These are phyloP conservation scores for Coniella lustricola DNA, from an alignment of 2,329 filamentous ascomycete genomes.

Conservation along the genomic window DNA sequence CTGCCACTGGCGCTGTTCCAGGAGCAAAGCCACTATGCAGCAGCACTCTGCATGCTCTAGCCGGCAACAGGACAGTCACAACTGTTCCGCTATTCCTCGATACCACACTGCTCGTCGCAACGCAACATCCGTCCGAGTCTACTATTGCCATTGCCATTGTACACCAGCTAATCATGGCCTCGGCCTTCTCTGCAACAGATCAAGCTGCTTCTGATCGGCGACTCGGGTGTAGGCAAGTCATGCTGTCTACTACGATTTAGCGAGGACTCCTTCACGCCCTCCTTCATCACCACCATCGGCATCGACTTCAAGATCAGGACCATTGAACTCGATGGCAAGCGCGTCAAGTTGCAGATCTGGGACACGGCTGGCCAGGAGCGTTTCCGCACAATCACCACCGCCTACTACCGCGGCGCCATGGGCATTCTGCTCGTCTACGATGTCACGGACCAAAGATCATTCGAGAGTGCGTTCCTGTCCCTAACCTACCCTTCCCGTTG, in stretches of 20 bases:
- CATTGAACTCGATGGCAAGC: slow-evolving; percentile 97
- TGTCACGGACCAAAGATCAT: slow-evolving; percentile 92
- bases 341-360: slow-evolving; percentile 99
- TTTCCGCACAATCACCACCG: slow-evolving; percentile 97
- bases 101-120: too few relatives aligned
- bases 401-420: slow-evolving; percentile 98
- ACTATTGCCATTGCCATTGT: not conserved
- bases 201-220: slow-evolving; percentile 92
- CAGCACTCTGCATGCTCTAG: too few relatives aligned
- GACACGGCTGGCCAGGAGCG: slow-evolving; percentile 97
- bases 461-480: slow-evolving; percentile 65
- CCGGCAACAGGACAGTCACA: too few relatives aligned
- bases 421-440: slow-evolving; percentile 97
- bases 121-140: too few relatives aligned
- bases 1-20: not conserved
- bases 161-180: not conserved
- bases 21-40: not conserved
- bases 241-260: slow-evolving; percentile 95
- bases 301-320: slow-evolving; percentile 99
- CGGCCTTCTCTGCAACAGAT: slow-evolving; percentile 52
- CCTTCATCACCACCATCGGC: slow-evolving; percentile 97
- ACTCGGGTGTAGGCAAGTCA: slow-evolving; percentile 94
- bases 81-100: too few relatives aligned
- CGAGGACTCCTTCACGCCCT: slow-evolving; percentile 94
- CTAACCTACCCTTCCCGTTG: not conserved